phyloP scores from a whole-genome alignment of 2,329 filamentous ascomycete species.

The Xylaria polymorpha region DNA sequence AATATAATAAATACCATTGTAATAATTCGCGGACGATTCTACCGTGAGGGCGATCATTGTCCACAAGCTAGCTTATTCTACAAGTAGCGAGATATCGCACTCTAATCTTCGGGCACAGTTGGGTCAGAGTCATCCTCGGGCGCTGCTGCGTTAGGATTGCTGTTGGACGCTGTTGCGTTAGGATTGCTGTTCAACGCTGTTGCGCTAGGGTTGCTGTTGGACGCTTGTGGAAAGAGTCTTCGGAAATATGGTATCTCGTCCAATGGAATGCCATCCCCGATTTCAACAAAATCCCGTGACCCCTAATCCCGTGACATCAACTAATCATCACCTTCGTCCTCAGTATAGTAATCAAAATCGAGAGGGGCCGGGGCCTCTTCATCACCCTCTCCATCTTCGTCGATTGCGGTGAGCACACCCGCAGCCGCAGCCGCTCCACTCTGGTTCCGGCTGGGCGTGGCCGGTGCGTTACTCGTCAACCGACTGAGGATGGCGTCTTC shows the following conservation, averaged over 20 bases:
- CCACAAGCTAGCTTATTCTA: neutral
- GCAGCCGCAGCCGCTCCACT: constrained; percentile 77
- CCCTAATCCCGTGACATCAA: no score
- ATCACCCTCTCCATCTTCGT: constrained; percentile 82
- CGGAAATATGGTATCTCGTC: no score
- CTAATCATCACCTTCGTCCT: constrained; percentile 65
- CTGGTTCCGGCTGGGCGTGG: constrained; percentile 41
- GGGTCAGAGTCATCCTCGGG: neutral
- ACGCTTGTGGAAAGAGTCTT: no score
- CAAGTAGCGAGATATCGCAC: neutral
- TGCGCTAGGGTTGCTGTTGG: neutral
- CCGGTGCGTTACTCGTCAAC: constrained; percentile 44
- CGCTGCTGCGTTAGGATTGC: no score
- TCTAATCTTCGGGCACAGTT: neutral
- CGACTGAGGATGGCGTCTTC: constrained; percentile 50
- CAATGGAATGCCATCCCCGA: no score
- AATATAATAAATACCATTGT: neutral
- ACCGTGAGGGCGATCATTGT: neutral
- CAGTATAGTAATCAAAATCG: constrained; percentile 84
- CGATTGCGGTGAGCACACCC: constrained; percentile 84
- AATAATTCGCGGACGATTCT: neutral
- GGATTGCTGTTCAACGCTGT: no score
- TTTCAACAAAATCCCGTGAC: no score
- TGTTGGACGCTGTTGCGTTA: no score
- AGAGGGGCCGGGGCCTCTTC: constrained; percentile 77